Percentiles rank a stretch among this genome's conserved stretches.
Evolutionary conservation across 768 basidiomycete species (phyloP).

Genomic region (Holtermanniella nyarrowii): DNA sequence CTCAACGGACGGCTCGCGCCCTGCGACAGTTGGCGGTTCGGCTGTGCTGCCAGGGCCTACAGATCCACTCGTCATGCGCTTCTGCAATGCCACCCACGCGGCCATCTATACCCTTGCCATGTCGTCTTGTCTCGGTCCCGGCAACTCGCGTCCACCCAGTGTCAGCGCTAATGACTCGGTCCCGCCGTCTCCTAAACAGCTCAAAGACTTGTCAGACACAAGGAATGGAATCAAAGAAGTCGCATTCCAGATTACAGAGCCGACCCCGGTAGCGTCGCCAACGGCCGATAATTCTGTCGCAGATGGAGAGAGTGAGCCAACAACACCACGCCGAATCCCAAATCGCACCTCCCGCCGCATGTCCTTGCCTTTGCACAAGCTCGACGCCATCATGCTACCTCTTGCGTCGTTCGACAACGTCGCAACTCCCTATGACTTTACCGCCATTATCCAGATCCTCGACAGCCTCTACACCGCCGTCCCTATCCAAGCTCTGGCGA

Average conservation of each 20-base stretch:
- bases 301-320: slow-evolving; percentile 3
- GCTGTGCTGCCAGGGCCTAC: slow-evolving; percentile 1
- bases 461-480: slow-evolving; percentile 57
- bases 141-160: slow-evolving; percentile 23
- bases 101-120: slow-evolving; percentile 70
- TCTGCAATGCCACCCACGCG: slow-evolving; percentile 69
- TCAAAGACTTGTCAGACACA: slow-evolving; percentile 1
- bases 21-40: slow-evolving; percentile 2
- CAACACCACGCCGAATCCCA: slow-evolving; percentile 4
- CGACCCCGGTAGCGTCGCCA: slow-evolving; percentile 20
- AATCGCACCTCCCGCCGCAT: slow-evolving; percentile 16
- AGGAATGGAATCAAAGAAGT: slow-evolving; percentile 13
- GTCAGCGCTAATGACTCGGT: slow-evolving; percentile 8
- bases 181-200: neutral
- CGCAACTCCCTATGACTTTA: slow-evolving; percentile 66
- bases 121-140: slow-evolving; percentile 53
- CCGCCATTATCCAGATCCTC: slow-evolving; percentile 59
- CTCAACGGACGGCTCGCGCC: slow-evolving; percentile 47
- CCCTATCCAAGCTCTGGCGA: slow-evolving; percentile 64
- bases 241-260: slow-evolving; percentile 27
- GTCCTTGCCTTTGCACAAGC: slow-evolving; percentile 31
- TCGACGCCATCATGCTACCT: slow-evolving; percentile 12
- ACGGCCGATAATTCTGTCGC: neutral
- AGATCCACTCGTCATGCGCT: slow-evolving; percentile 52
- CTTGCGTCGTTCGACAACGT: slow-evolving; percentile 28